A percentile compares a stretch with the other conserved stretches of the same genome.
phyloP scores from a whole-genome alignment of 2,329 filamentous ascomycete genomes.

The Zalaria obscura region DNA sequence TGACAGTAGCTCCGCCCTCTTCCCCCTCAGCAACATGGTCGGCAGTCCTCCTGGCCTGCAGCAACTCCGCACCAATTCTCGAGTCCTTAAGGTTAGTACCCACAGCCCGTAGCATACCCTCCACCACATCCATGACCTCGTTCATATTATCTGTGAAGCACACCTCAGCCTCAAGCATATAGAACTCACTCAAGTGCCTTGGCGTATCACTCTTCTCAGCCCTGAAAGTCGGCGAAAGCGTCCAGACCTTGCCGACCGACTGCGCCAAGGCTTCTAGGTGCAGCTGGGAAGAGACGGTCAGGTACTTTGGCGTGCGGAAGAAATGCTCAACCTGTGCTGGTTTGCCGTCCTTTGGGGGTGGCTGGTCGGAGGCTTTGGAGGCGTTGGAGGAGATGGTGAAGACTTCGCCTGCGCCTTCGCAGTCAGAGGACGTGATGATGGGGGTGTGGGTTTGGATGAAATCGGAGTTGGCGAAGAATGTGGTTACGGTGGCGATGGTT shows the following conservation, averaged over 20 bases:
- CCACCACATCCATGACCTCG: slow-evolving; percentile 64
- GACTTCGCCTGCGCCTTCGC: slow-evolving; percentile 89
- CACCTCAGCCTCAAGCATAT: slow-evolving; percentile 92
- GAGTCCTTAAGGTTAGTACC: slow-evolving; percentile 22
- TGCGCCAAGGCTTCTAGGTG: slow-evolving; percentile 88
- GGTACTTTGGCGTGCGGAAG: slow-evolving; percentile 78
- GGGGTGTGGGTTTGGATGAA: slow-evolving; percentile 83
- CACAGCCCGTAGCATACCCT: slow-evolving; percentile 56
- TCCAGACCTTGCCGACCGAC: slow-evolving; percentile 82
- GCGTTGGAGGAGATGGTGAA: slow-evolving; percentile 47
- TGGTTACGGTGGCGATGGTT: slow-evolving; percentile 55
- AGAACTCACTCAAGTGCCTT: slow-evolving; percentile 91
- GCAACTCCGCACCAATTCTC: slow-evolving; percentile 26
- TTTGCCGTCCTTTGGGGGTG: slow-evolving; percentile 18
- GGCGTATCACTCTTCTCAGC: slow-evolving; percentile 89
- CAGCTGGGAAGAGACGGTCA: slow-evolving; percentile 88
- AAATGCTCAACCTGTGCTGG: slow-evolving; percentile 40
- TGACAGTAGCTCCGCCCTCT: slow-evolving; percentile 18
- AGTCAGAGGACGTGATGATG: slow-evolving; percentile 91
- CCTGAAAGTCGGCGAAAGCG: slow-evolving; percentile 82
- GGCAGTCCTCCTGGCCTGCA: slow-evolving; percentile 21
- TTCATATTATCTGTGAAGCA: slow-evolving; percentile 60
- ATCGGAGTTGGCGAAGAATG: slow-evolving; percentile 57
- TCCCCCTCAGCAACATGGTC: slow-evolving; percentile 18
- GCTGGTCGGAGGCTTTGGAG: slow-evolving; percentile 12